Evolutionary conservation across 2,329 filamentous ascomycete species (phyloP).

Genomic region (Alternaria ethzedia): DNA sequence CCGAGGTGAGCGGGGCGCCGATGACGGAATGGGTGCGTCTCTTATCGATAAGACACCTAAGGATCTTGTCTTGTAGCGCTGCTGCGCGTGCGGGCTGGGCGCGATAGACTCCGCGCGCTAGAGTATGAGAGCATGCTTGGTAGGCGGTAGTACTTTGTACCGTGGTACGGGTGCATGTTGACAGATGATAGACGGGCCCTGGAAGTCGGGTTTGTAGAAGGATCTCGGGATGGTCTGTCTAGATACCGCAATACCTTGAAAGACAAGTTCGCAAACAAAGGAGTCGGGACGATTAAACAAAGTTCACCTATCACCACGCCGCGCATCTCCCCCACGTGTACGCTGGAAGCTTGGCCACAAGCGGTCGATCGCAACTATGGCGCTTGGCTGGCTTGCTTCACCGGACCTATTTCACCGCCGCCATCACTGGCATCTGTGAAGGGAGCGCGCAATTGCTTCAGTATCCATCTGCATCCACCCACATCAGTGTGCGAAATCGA

Average conservation of each 20-base stretch:
- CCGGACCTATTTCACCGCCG: not conserved
- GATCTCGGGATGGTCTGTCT: not conserved
- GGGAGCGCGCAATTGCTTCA: not conserved
- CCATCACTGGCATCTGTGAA: not conserved
- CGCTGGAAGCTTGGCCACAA: constrained; percentile 6
- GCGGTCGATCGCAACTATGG: not conserved
- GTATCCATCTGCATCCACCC: not conserved
- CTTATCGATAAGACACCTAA: not conserved
- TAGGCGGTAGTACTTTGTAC: not conserved
- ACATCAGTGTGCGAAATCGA: not conserved
- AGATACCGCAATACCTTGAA: not conserved
- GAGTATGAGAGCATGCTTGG: not conserved
- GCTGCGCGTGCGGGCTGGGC: not conserved
- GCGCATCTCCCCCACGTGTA: constrained; percentile 22
- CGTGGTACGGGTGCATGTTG: not conserved
- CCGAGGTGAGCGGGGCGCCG: not conserved
- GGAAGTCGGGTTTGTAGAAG: not conserved
- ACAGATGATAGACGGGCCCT: not conserved
- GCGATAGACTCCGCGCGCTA: not conserved
- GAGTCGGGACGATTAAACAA: not conserved
- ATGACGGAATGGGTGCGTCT: not conserved
- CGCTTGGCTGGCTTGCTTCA: not conserved
- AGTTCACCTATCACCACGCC: constrained; percentile 1
- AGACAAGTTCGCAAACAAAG: not conserved
- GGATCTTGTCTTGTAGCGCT: not conserved